phyloP scores from a whole-genome alignment of 176 grass and related monocot species.

The Bonia amplexicaulis region DNA sequence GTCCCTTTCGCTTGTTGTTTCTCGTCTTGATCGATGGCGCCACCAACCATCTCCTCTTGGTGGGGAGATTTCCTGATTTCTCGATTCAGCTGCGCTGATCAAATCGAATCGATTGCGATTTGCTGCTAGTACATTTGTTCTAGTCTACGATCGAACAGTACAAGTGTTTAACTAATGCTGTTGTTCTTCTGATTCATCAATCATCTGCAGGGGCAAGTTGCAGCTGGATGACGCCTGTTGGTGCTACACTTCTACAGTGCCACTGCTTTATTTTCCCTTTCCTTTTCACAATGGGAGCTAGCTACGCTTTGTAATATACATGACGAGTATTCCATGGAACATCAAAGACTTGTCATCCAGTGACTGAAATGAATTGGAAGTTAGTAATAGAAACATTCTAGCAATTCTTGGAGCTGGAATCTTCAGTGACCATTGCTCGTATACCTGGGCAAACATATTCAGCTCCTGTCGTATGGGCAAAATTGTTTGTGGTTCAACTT shows the following conservation, averaged over 20 bases:
- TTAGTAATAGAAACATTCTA: slow-evolving; percentile 9
- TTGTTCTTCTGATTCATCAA: not conserved
- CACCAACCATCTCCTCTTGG: not conserved
- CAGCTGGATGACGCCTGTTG: not conserved
- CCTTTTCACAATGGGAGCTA: not conserved
- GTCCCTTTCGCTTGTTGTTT: not conserved
- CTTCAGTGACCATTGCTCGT: not conserved
- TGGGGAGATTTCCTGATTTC: not conserved
- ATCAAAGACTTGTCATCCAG: not conserved
- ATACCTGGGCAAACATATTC: not conserved
- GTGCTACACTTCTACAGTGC: not conserved
- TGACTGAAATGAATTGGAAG: not conserved
- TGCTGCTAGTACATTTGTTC: not conserved
- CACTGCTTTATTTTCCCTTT: not conserved
- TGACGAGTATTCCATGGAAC: not conserved
- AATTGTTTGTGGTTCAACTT: not conserved
- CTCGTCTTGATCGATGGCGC: not conserved
- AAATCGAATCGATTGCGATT: not conserved
- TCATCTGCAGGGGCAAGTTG: slow-evolving; percentile 22
- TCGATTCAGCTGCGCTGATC: not conserved
- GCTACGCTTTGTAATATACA: slow-evolving; percentile 23
- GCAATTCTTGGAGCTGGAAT: not conserved
- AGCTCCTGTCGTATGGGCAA: not conserved
- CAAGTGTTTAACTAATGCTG: not conserved
- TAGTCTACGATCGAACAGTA: not conserved